Conservation (phyloP, 192 early-diverging fungal species). For the Mortierella alpina region DNA sequence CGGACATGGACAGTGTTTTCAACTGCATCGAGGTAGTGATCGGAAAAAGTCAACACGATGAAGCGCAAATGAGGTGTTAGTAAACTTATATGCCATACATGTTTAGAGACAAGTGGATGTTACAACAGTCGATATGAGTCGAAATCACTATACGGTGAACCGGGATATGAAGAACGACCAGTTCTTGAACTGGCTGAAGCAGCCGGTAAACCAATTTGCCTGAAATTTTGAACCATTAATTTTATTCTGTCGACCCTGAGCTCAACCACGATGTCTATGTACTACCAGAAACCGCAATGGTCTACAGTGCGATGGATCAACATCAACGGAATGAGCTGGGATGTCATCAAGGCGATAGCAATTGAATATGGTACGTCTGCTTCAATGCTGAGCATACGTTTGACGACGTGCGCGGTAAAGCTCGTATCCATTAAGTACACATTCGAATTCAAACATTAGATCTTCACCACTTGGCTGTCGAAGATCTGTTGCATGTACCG, state of each 20-base stretch:
- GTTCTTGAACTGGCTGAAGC: slow-evolving; percentile 37
- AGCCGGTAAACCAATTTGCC: slow-evolving; percentile 20
- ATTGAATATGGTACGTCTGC: slow-evolving; percentile 40
- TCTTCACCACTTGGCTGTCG: slow-evolving; percentile 45
- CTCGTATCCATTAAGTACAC: too few species aligned
- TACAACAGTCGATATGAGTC: slow-evolving; percentile 27
- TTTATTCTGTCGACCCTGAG: neutral
- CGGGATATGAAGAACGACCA: slow-evolving; percentile 30
- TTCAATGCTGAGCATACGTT: neutral
- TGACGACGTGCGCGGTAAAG: too few species aligned
- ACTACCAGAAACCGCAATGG: slow-evolving; percentile 43
- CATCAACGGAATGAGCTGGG: slow-evolving; percentile 60
- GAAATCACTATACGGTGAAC: slow-evolving; percentile 5
- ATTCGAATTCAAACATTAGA: neutral
- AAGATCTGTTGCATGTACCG: slow-evolving; percentile 43
- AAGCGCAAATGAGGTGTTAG: too few species aligned
- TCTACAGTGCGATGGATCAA: slow-evolving; percentile 66
- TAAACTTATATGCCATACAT: too few species aligned
- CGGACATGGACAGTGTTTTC: slow-evolving; percentile 49
- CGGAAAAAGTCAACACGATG: too few species aligned
- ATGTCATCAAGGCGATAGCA: slow-evolving; percentile 55
- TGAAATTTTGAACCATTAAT: neutral
- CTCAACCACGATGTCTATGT: too few species aligned
- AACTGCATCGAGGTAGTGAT: slow-evolving; percentile 36
- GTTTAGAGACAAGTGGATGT: slow-evolving; percentile 28